Evolutionary conservation across 768 basidiomycete genomes (phyloP).

Genomic region (Lactarius indigo): DNA sequence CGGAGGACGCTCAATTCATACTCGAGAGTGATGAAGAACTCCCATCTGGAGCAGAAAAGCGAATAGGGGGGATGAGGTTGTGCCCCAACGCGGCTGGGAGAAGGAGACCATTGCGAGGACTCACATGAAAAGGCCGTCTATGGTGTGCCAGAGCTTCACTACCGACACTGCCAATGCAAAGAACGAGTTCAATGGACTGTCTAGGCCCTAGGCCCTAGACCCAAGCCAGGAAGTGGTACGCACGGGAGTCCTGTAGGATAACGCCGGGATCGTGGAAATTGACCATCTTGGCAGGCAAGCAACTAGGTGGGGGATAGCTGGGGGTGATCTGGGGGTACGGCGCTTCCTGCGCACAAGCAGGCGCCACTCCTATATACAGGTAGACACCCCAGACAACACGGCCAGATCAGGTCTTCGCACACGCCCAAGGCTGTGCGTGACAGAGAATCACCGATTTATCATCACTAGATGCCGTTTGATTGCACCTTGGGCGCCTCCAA

Average conservation of each 20-base stretch:
- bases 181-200: not conserved
- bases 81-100: not conserved
- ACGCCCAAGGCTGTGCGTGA: not conserved
- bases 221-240: not conserved
- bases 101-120: not conserved
- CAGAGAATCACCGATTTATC: no score
- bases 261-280: not conserved
- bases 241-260: not conserved
- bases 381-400: not conserved
- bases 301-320: not conserved
- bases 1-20: constrained; percentile 1
- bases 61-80: not conserved
- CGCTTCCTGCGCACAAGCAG: not conserved
- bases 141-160: constrained; percentile 10
- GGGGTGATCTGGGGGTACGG: not conserved
- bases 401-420: no score
- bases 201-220: not conserved
- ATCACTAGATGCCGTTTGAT: no score
- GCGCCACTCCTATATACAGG: not conserved
- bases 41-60: not conserved
- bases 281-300: not conserved
- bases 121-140: constrained; percentile 11
- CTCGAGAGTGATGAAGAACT: not conserved
- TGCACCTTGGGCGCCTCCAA: not conserved
- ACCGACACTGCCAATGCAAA: not conserved